These are phyloP conservation scores for Trametes meyenii DNA, from an alignment of 768 basidiomycete genomes.

Conservation along the genomic window DNA sequence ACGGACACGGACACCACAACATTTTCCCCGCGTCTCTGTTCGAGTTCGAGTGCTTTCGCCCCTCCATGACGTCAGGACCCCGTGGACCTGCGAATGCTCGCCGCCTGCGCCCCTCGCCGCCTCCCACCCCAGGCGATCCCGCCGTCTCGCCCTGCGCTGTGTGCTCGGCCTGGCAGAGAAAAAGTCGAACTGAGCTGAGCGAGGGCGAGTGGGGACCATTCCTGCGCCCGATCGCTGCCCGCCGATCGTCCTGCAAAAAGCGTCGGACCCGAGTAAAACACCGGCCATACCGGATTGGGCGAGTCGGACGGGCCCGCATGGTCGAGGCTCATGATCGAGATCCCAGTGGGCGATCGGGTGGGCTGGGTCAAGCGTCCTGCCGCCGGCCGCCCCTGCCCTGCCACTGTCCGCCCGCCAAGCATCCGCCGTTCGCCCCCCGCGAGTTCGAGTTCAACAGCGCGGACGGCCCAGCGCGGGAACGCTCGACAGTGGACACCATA, in stretches of 20 bases:
- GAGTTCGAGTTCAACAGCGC: no score
- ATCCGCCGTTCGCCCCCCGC: neutral
- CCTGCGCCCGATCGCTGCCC: slow-evolving; percentile 1
- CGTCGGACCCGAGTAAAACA: slow-evolving; percentile 7
- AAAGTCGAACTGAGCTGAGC: neutral
- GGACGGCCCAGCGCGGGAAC: no score
- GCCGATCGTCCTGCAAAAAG: slow-evolving; percentile 6
- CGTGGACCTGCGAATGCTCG: slow-evolving; percentile 10
- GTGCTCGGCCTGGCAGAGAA: neutral
- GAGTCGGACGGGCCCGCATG: neutral
- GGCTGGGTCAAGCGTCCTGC: neutral
- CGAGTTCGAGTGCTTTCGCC: slow-evolving; percentile 6
- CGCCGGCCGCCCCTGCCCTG: neutral
- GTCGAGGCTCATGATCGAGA: slow-evolving; percentile 8
- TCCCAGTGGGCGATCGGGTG: neutral
- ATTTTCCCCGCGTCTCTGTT: neutral
- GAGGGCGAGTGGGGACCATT: no score
- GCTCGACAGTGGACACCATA: no score
- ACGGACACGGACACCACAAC: neutral
- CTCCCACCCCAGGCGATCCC: neutral
- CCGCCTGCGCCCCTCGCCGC: neutral
- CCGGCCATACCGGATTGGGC: slow-evolving; percentile 5
- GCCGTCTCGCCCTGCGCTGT: neutral
- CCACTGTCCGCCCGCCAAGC: slow-evolving; percentile 1
- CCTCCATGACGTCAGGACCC: slow-evolving; percentile 16